Evolutionary conservation across 176 grass and related monocot genomes (phyloP).

Genomic region (Tuctoria greenei): DNA sequence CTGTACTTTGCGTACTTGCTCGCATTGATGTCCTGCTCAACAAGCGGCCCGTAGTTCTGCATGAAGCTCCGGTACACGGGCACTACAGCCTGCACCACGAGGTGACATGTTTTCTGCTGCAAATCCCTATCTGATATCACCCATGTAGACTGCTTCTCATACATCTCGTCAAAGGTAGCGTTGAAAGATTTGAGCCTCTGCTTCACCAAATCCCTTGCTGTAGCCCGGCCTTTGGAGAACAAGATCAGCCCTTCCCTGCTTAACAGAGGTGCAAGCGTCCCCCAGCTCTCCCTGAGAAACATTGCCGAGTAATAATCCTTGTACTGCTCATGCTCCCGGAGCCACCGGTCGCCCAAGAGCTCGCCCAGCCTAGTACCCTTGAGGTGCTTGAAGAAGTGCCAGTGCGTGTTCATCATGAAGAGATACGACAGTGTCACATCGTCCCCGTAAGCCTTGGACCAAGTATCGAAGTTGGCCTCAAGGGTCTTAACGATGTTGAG

Average conservation of each 20-base stretch:
- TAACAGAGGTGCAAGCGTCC: constrained; percentile 65
- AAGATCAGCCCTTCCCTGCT: constrained; percentile 90
- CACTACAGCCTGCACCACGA: constrained; percentile 76
- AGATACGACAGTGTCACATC: constrained; percentile 39
- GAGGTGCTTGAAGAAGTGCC: constrained; percentile 81
- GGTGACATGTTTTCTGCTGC: constrained; percentile 74
- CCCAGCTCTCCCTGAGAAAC: constrained; percentile 91
- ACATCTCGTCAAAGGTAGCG: constrained; percentile 72
- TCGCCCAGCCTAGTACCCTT: constrained; percentile 73
- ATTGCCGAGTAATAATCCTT: constrained; percentile 69
- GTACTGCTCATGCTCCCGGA: constrained; percentile 80
- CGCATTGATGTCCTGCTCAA: constrained; percentile 60
- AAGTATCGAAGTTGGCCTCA: constrained; percentile 66
- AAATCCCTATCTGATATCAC: constrained; percentile 74
- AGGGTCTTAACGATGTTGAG: constrained; percentile 57
- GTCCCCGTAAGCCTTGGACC: constrained; percentile 70
- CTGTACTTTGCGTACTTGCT: constrained; percentile 83
- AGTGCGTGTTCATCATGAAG: constrained; percentile 77
- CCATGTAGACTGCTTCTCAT: constrained; percentile 80
- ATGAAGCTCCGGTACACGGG: constrained; percentile 95
- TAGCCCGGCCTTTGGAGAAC: constrained; percentile 85
- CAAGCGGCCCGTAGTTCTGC: constrained; percentile 94
- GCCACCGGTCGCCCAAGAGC: constrained; percentile 60
- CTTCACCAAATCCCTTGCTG: constrained; percentile 85
- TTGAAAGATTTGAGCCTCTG: constrained; percentile 87